Conservation (phyloP, 1,284 basidiomycete species). For the Ustilago shanxiensis region DNA sequence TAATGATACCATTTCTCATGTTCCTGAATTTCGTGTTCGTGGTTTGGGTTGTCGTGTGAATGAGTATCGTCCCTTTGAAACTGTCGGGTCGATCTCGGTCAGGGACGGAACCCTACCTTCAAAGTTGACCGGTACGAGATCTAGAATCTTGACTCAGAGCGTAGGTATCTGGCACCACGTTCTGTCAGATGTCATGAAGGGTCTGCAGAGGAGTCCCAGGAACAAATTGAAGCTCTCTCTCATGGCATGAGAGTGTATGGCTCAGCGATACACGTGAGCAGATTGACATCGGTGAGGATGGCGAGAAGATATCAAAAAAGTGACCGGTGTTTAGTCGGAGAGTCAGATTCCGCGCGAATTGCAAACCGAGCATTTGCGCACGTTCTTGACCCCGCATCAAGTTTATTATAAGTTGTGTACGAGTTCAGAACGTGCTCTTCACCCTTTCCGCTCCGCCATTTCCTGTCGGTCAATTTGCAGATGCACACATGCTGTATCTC, state of each 20-base stretch:
- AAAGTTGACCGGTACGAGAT: constrained; percentile 8
- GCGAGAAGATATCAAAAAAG: neutral
- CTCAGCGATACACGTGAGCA: neutral
- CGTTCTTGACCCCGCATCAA: constrained; percentile 5
- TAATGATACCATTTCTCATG: constrained; percentile 12
- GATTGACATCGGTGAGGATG: neutral
- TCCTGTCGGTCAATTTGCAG: neutral
- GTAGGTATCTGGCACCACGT: neutral
- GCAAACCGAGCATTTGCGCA: constrained; percentile 7
- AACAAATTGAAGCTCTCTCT: neutral
- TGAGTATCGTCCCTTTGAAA: neutral
- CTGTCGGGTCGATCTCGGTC: neutral
- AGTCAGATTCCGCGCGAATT: constrained; percentile 14
- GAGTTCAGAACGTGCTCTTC: constrained; percentile 11
- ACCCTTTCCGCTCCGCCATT: neutral
- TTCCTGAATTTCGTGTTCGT: neutral
- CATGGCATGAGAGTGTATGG: neutral
- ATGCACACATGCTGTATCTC: no score
- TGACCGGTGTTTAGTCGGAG: constrained; percentile 11
- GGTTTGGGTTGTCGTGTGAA: neutral
- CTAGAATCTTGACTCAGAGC: neutral
- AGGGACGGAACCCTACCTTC: neutral
- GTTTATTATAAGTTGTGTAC: neutral
- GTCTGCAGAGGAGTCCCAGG: neutral
- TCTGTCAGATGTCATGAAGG: neutral